Evolutionary conservation across 2,329 filamentous ascomycete species (phyloP).

Genomic region (Hymenoscyphus linearis): DNA sequence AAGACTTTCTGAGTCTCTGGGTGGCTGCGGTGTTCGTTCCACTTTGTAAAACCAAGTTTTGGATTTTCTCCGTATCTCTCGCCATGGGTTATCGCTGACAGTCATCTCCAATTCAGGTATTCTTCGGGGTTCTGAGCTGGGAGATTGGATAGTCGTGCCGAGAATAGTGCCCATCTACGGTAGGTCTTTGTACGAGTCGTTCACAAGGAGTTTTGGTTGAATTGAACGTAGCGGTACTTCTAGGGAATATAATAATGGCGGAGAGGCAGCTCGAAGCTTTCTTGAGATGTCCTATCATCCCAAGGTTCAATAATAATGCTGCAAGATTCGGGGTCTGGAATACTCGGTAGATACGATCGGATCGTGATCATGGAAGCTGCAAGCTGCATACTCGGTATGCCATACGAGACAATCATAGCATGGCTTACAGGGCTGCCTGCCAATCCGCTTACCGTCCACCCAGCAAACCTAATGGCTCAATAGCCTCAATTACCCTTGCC

Average conservation of each 20-base stretch:
- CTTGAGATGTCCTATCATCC: neutral
- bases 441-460: neutral
- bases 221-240: no score
- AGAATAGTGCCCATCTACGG: neutral
- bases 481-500: neutral
- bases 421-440: neutral
- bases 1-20: neutral
- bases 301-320: neutral
- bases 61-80: neutral
- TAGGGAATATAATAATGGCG: neutral
- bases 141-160: neutral
- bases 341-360: neutral
- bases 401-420: neutral
- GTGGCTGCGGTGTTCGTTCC: neutral
- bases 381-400: neutral
- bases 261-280: neutral
- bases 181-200: neutral
- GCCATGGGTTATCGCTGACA: neutral
- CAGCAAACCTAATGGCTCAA: neutral
- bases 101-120: neutral
- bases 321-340: neutral
- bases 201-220: no score
- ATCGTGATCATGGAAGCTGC: neutral
- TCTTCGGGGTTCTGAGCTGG: neutral
- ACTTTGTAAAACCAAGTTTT: neutral